Evolutionary conservation across 306 rosid species (phyloP).

Genomic region (Mimosa pudica): DNA sequence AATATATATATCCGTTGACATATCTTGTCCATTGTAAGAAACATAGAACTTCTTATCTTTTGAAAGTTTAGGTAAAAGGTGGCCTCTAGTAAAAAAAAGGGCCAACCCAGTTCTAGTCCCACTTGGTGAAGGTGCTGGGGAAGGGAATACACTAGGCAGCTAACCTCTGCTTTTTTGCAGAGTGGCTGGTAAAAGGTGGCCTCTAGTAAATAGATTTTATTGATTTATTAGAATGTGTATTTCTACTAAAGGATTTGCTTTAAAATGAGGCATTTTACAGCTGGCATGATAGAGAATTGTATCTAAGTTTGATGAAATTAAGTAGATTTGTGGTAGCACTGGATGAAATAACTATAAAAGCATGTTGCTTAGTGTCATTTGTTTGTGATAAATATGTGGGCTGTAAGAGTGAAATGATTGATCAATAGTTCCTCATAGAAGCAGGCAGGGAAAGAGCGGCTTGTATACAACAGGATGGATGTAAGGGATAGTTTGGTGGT

Average conservation of each 20-base stretch:
- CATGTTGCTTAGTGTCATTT: background rate
- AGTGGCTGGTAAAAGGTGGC: background rate
- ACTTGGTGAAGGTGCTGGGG: too few species aligned
- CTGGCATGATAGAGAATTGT: background rate
- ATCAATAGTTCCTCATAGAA: background rate
- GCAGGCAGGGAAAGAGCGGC: background rate
- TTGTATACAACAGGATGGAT: background rate
- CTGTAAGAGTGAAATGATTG: background rate
- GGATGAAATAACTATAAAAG: background rate
- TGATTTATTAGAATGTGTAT: background rate
- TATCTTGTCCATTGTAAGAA: background rate
- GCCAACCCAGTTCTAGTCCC: too few species aligned
- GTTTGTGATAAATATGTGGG: background rate
- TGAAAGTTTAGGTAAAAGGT: background rate
- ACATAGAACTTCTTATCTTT: background rate
- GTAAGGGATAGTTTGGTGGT: background rate
- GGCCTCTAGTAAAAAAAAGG: background rate
- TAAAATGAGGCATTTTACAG: background rate
- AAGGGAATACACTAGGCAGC: too few species aligned
- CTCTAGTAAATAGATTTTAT: background rate
- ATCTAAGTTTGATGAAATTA: background rate
- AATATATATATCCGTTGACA: background rate
- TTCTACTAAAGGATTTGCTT: background rate
- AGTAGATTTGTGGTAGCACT: background rate
- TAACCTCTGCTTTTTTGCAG: too few species aligned